These are phyloP conservation scores for Eucalyptus cladocalyx DNA, from an alignment of 345 rosid species.

Conservation along the genomic window DNA sequence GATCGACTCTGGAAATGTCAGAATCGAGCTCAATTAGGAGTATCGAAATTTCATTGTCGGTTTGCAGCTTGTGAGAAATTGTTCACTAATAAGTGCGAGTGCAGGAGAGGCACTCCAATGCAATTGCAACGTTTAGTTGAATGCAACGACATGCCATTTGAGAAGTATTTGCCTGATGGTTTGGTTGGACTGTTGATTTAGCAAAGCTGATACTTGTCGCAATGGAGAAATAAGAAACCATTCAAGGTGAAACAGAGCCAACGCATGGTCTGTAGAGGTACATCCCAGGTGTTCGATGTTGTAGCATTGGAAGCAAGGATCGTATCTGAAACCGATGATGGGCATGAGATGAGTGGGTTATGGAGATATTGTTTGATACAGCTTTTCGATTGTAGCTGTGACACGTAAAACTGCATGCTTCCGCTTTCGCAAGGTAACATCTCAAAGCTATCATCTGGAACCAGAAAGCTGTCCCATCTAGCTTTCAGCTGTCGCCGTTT, in stretches of 20 bases:
- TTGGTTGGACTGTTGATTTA: neutral
- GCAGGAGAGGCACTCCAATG: neutral
- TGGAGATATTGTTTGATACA: neutral
- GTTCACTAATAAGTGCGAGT: neutral
- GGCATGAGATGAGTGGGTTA: neutral
- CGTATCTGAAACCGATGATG: neutral
- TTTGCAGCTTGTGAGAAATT: neutral
- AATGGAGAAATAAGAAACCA: neutral
- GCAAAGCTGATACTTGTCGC: neutral
- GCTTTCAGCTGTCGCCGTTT: neutral
- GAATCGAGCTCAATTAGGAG: neutral
- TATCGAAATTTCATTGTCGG: neutral
- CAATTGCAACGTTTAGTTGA: neutral
- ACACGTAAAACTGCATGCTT: neutral
- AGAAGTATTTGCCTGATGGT: neutral
- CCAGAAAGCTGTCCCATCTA: neutral
- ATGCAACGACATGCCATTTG: neutral
- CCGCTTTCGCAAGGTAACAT: neutral
- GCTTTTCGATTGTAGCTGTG: neutral
- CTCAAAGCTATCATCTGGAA: neutral
- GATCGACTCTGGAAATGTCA: neutral
- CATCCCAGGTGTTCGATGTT: neutral
- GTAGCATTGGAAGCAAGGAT: neutral
- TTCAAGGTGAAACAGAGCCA: neutral
- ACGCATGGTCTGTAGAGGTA: neutral